phyloP scores from a whole-genome alignment of 495 filamentous ascomycete species.

The Hypoxylon subgilvum region DNA sequence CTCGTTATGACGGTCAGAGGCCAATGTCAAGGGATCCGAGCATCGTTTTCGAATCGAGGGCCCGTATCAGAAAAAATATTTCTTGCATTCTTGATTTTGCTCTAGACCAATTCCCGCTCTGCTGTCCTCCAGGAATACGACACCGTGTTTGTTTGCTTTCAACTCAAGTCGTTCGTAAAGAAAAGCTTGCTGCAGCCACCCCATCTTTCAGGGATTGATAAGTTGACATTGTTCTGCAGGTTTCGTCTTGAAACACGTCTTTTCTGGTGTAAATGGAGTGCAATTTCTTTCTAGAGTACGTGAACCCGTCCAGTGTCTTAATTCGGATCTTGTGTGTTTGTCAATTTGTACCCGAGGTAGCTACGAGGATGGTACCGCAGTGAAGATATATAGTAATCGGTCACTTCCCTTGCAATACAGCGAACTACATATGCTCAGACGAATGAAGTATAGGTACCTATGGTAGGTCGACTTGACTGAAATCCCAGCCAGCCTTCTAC shows the following conservation, averaged over 20 bases:
- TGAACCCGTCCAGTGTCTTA: constrained; percentile 2
- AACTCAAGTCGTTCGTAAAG: constrained; percentile 21
- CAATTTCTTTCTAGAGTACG: constrained; percentile 12
- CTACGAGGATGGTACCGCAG: neutral
- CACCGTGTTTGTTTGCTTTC: constrained; percentile 1
- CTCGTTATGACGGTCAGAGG: too few relatives aligned
- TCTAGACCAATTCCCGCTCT: too few relatives aligned
- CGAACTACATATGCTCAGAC: too few relatives aligned
- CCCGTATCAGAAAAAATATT: too few relatives aligned
- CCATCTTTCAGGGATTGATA: constrained; percentile 3
- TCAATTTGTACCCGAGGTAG: constrained; percentile 4
- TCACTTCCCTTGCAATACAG: too few relatives aligned
- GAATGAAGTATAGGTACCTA: too few relatives aligned
- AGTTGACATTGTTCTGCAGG: constrained; percentile 17
- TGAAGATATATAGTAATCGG: neutral
- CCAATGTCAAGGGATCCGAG: neutral
- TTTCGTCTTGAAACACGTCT: constrained; percentile 33
- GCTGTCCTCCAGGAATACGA: constrained; percentile 19
- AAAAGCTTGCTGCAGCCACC: constrained; percentile 18
- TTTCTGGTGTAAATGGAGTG: constrained; percentile 11
- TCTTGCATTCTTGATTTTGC: too few relatives aligned
- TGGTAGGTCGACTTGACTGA: constrained; percentile 1
- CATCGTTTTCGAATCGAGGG: neutral
- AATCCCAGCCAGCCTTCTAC: constrained; percentile 3
- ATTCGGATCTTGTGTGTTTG: constrained; percentile 9